These are phyloP conservation scores for Kluyveromyces marxianus DNA, from an alignment of 1,139 yeast genomes.

Conservation along the genomic window DNA sequence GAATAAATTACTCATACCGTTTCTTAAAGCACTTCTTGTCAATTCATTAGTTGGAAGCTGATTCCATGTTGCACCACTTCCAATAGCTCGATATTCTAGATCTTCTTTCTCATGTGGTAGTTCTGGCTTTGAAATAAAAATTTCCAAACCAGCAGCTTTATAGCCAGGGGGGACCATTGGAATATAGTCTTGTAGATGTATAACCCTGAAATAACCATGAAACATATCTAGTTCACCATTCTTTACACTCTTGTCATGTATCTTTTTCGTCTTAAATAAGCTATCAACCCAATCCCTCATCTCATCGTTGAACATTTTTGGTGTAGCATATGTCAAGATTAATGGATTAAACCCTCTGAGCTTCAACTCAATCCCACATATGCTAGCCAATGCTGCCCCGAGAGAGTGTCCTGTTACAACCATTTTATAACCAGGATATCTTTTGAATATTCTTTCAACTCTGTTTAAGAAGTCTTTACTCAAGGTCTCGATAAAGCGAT, in stretches of 20 bases:
- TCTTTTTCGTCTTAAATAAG: conserved; percentile 36
- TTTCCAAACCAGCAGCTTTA: conserved; percentile 44
- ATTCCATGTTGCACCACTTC: conserved; percentile 6
- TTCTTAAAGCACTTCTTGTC: conserved; percentile 5
- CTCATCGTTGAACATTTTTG: conserved; percentile 49
- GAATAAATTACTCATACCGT: conserved; percentile 16
- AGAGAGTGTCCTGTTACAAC: conserved; percentile 62
- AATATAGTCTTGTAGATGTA: conserved; percentile 49
- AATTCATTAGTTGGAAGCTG: conserved; percentile 3
- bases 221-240: conserved; percentile 14
- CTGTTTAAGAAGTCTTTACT: conserved; percentile 34
- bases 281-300: conserved; percentile 46
- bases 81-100: conserved; percentile 30
- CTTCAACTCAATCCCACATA: conserved; percentile 53
- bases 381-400: conserved; percentile 61
- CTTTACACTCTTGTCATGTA: conserved; percentile 17
- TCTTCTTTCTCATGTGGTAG: conserved; percentile 41
- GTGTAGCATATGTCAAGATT: conserved; percentile 53
- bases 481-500: conserved; percentile 37
- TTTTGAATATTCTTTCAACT: conserved; percentile 30
- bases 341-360: conserved; percentile 45
- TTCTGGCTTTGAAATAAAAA: conserved; percentile 37
- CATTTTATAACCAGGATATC: conserved; percentile 42
- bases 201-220: conserved; percentile 41
- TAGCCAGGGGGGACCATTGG: conserved; percentile 51